Percentiles rank a stretch among this genome's conserved stretches.
phyloP scores from a whole-genome alignment of 495 filamentous ascomycete species.

The Hyphodiscus hymeniophilus region DNA sequence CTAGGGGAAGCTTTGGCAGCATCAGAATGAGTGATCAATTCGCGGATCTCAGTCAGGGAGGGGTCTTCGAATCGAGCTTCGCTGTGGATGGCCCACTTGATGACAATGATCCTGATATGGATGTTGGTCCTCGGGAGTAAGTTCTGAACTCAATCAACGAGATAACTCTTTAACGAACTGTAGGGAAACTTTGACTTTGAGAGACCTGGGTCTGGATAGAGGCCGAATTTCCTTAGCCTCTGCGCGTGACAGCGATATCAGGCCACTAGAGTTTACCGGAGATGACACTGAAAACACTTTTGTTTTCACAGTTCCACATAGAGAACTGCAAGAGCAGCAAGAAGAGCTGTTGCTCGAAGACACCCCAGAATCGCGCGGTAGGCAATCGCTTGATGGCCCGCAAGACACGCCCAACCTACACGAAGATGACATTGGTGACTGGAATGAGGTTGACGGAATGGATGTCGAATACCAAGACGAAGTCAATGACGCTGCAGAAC shows the following conservation, averaged over 20 bases:
- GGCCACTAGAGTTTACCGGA: slow-evolving; percentile 13
- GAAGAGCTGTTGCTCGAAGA: not conserved
- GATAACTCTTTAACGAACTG: not conserved
- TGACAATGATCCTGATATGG: slow-evolving; percentile 7
- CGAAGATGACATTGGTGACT: not conserved
- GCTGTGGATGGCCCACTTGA: slow-evolving; percentile 5
- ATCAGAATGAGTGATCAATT: slow-evolving; percentile 57
- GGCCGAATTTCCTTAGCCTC: slow-evolving; percentile 15
- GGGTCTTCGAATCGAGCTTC: slow-evolving; percentile 16
- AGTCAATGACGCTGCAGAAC: slow-evolving; percentile 3
- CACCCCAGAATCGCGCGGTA: not conserved
- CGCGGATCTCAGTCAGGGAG: slow-evolving; percentile 38
- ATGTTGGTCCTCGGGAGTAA: slow-evolving; percentile 14
- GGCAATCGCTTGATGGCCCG: not conserved
- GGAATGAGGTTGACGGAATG: slow-evolving; percentile 21
- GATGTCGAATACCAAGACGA: slow-evolving; percentile 20
- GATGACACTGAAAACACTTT: slow-evolving; percentile 24
- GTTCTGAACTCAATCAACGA: not conserved
- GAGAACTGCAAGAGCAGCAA: slow-evolving; percentile 9
- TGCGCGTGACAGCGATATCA: slow-evolving; percentile 19
- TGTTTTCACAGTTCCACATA: slow-evolving; percentile 20
- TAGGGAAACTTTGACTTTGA: slow-evolving; percentile 17
- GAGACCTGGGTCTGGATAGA: slow-evolving; percentile 8
- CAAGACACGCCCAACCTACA: not conserved
- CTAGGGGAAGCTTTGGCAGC: slow-evolving; percentile 47